These are phyloP conservation scores for Emydomyces testavorans DNA, from an alignment of 2,329 filamentous ascomycete genomes.

Conservation along the genomic window DNA sequence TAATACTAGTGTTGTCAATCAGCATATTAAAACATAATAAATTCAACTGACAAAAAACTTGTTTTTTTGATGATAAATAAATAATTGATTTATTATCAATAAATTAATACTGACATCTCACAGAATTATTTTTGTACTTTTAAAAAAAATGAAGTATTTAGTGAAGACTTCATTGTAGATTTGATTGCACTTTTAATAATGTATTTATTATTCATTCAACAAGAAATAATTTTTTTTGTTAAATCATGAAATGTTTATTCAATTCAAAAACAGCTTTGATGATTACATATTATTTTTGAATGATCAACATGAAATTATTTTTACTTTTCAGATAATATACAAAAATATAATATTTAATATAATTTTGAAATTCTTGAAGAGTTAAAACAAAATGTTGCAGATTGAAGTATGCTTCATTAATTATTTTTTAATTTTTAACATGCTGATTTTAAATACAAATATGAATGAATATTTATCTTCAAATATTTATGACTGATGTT, in stretches of 20 bases:
- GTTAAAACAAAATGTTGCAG: not conserved
- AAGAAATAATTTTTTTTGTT: not conserved
- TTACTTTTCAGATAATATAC: not conserved
- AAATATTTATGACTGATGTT: too few relatives aligned
- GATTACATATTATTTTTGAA: not conserved
- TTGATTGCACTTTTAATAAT: not conserved
- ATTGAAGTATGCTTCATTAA: not conserved
- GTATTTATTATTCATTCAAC: not conserved
- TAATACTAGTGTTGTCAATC: not conserved
- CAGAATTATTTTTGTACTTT: not conserved
- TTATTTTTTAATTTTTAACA: too few relatives aligned
- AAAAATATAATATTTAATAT: not conserved
- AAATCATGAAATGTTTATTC: not conserved
- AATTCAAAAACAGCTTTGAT: not conserved
- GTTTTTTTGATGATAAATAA: not conserved
- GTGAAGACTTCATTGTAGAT: not conserved
- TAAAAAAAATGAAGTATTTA: not conserved
- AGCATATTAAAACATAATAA: not conserved
- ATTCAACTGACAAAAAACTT: not conserved
- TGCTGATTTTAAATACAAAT: too few relatives aligned
- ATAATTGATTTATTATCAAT: not conserved
- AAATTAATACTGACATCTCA: not conserved
- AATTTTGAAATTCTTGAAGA: not conserved
- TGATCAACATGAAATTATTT: not conserved
- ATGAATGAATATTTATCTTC: too few relatives aligned